Percentiles rank a stretch among this genome's conserved stretches.
Evolutionary conservation across 169 alveolate species (phyloP).

Genomic region (Eimeria sp.): DNA sequence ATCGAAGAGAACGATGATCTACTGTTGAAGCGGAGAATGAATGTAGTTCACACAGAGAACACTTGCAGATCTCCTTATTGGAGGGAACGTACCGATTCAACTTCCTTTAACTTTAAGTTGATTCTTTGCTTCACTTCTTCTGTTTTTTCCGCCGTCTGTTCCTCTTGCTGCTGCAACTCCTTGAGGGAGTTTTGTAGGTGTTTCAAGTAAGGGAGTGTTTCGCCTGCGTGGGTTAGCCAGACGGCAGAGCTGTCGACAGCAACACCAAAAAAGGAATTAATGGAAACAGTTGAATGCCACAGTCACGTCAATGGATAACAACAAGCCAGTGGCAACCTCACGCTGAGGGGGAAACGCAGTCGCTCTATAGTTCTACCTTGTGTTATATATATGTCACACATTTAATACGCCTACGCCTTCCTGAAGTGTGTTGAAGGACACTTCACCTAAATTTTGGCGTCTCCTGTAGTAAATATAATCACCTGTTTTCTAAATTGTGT

Average conservation of each 20-base stretch:
- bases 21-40: background rate
- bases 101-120: background rate
- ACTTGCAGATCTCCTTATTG: background rate
- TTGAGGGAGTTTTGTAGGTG: conserved; percentile 39
- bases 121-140: conserved; percentile 31
- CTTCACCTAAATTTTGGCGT: background rate
- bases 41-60: background rate
- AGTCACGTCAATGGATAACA: too few relatives aligned
- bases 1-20: background rate
- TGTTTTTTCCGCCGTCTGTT: background rate
- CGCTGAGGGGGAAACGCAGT: background rate
- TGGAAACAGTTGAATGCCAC: background rate
- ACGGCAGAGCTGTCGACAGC: conserved; percentile 46
- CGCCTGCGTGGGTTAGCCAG: conserved; percentile 60
- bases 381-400: too few relatives aligned
- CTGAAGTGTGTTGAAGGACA: background rate
- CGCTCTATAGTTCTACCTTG: background rate
- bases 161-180: conserved; percentile 41
- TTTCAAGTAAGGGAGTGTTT: conserved; percentile 30
- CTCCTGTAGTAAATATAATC: background rate
- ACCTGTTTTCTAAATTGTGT: conserved; percentile 56
- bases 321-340: background rate
- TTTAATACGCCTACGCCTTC: too few relatives aligned
- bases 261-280: background rate
- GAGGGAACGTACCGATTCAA: background rate